Percentiles rank a stretch among this genome's conserved stretches.
Conservation (phyloP, 1,139 yeast genomes). For the Hyphopichia wangnamkhiaoensis region DNA sequence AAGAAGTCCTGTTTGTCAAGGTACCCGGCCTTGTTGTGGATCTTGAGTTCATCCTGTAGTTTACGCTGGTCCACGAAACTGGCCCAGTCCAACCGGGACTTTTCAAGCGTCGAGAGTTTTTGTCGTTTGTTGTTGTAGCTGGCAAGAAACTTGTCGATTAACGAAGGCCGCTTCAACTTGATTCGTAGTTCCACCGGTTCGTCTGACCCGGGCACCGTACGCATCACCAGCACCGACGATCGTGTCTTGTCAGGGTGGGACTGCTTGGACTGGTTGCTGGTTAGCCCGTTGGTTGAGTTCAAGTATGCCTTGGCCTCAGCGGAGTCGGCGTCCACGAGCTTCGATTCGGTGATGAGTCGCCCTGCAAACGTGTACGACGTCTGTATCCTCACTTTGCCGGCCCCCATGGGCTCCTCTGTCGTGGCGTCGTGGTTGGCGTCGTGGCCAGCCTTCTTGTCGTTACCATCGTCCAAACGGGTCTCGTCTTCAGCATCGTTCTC, state of each 20-base stretch:
- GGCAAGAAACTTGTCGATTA: slow-evolving; percentile 61
- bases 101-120: slow-evolving; percentile 87
- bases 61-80: slow-evolving; percentile 87
- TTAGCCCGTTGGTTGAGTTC: slow-evolving; percentile 47
- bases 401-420: slow-evolving; percentile 45
- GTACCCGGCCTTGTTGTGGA: slow-evolving; percentile 81
- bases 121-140: slow-evolving; percentile 42
- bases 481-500: not conserved
- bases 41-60: slow-evolving; percentile 75
- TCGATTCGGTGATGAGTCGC: slow-evolving; percentile 71
- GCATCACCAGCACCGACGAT: slow-evolving; percentile 37
- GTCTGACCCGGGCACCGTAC: slow-evolving; percentile 34
- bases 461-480: slow-evolving; percentile 23
- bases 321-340: slow-evolving; percentile 70
- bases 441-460: slow-evolving; percentile 33
- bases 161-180: slow-evolving; percentile 67
- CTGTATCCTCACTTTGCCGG: slow-evolving; percentile 65
- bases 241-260: slow-evolving; percentile 20
- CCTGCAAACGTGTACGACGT: slow-evolving; percentile 91
- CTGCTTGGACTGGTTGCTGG: too few species aligned
- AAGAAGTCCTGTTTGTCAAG: slow-evolving; percentile 90
- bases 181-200: slow-evolving; percentile 34
- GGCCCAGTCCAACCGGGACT: slow-evolving; percentile 94
- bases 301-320: slow-evolving; percentile 87
- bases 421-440: slow-evolving; percentile 35